These are phyloP conservation scores for Magnaporthales sp. DNA, from an alignment of 2,329 filamentous ascomycete genomes.

Conservation along the genomic window DNA sequence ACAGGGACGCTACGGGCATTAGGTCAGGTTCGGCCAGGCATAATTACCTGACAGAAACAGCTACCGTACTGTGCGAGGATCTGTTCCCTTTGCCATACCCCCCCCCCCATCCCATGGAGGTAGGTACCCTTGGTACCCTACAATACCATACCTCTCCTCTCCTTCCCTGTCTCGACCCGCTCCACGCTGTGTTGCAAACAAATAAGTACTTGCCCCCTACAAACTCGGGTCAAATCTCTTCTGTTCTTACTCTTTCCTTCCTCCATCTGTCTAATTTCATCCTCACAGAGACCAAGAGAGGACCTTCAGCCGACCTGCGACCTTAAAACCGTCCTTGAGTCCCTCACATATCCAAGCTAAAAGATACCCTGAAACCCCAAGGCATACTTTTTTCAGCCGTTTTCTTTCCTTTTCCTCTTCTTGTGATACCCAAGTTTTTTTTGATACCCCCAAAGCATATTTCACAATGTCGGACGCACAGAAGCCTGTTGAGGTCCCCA, in stretches of 20 bases:
- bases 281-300: background rate
- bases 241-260: conserved; percentile 3
- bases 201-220: conserved; percentile 8
- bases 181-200: conserved; percentile 4
- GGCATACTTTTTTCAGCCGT: conserved; percentile 28
- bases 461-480: conserved; percentile 64
- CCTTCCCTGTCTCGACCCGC: background rate
- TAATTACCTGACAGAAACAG: background rate
- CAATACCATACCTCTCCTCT: background rate
- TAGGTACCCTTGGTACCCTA: background rate
- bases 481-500: conserved; percentile 56
- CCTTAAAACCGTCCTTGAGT: background rate
- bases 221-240: background rate
- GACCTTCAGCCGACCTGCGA: background rate
- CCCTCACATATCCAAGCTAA: background rate
- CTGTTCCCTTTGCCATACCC: background rate
- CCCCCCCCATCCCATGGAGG: too few species aligned
- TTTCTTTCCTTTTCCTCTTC: conserved; percentile 24
- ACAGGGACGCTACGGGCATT: background rate
- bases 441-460: conserved; percentile 16
- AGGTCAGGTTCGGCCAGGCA: background rate
- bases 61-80: background rate
- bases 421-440: conserved; percentile 18
- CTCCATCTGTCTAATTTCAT: background rate
- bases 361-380: conserved; percentile 12